Base-by-base conservation (phyloP, 1,284 basidiomycete genomes). In the Cutaneotrichosporon sp. region DNA sequence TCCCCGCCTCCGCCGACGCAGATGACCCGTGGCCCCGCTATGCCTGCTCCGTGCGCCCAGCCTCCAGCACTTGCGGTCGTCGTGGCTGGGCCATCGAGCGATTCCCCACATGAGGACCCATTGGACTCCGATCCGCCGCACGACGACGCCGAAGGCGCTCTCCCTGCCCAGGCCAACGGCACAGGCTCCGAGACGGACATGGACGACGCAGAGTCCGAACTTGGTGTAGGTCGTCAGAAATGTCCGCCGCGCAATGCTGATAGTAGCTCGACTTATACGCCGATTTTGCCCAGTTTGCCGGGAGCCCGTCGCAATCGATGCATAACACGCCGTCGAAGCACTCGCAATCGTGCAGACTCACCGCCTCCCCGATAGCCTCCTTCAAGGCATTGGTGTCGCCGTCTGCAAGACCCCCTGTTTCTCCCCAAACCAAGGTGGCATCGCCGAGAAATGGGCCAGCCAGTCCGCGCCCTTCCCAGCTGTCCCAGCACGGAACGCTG, bases 271-370 rank as follows among this genome's bases (percentile, higher is more conserved):
- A 50, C 33, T n/a, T 43, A 6, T 43, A 44, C 12, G 49, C 41
- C 14, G 41, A 50, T 19, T 50, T 50, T 27, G 49, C 49, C 6
- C 32, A 50, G 24, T 50, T 42, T 20, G 49, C 49, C 5, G 49
- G 26, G 11, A 44, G 49, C 25, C 49, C 49, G 2, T 38, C 46
- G 8, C 37, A 19, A 10, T 41, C 47, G 10, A 5, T 49, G 3
- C n/a, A 38, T 0, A 38, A 31, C 20, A 49, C 47, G 3, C 38
- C 38, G 3, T 39, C 47, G 6, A 24, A 39, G 10, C 31, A 14
- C 5, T 39, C 37, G 6, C 2, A 29, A 4, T 16, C n/a, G n/a
- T n/a, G 29, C 3, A 38, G 37, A 16, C 9, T 41, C n/a, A 39
- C 27, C 12, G 27, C 32, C 29, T 41, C 47, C 2, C 47, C 47